A percentile compares a stretch with the other conserved stretches of the same genome.
Conservation (phyloP, 305 asterid genomes). For the Rubia tinctorum region DNA sequence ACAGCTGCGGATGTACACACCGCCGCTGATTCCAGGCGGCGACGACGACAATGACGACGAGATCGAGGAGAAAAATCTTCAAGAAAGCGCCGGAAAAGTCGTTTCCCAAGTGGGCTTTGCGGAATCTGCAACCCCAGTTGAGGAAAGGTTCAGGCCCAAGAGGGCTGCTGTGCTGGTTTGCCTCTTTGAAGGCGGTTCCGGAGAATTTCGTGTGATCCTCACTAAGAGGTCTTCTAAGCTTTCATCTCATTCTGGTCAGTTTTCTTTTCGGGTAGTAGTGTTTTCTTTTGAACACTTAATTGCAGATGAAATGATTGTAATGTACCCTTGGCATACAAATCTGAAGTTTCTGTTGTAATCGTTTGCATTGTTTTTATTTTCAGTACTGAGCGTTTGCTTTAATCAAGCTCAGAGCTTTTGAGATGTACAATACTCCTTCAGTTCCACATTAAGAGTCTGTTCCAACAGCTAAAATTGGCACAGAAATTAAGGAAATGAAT, state of each 20-base stretch:
- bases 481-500: neutral
- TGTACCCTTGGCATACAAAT: neutral
- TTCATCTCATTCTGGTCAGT: conserved; percentile 88
- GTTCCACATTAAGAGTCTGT: neutral
- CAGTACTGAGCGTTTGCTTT: neutral
- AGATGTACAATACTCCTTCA: neutral
- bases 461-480: neutral
- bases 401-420: neutral
- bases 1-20: conserved; percentile 65
- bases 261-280: neutral
- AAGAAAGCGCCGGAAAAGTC: conserved; percentile 64
- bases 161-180: conserved; percentile 92
- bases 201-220: conserved; percentile 79
- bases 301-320: neutral
- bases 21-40: conserved; percentile 31
- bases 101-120: conserved; percentile 75
- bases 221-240: conserved; percentile 80
- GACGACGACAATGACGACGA: conserved; percentile 30
- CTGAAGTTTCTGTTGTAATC: neutral
- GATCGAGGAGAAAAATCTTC: conserved; percentile 52
- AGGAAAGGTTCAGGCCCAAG: conserved; percentile 60
- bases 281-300: neutral
- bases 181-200: conserved; percentile 75
- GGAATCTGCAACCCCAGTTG: conserved; percentile 59
- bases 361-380: neutral